These are phyloP conservation scores for Calonectria pauciramosa DNA, from an alignment of 2,329 filamentous ascomycete genomes.

Conservation along the genomic window DNA sequence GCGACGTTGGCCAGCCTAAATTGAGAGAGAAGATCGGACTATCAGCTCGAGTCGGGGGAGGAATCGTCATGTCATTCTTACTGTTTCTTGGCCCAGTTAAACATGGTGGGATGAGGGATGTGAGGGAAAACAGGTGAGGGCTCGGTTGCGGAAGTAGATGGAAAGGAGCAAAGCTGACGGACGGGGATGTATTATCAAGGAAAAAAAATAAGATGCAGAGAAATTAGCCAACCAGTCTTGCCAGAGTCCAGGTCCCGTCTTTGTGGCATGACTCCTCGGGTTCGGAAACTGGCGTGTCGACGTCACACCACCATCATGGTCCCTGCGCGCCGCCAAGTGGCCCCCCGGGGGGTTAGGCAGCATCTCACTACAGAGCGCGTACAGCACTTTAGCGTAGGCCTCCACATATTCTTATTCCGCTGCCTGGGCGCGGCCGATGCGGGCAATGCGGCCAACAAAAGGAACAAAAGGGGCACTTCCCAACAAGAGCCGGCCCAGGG, in stretches of 20 bases:
- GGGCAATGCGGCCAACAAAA: not conserved
- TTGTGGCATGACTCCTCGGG: not conserved
- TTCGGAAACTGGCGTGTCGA: not conserved
- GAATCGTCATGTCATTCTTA: conserved; percentile 59
- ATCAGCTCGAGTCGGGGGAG: conserved; percentile 28
- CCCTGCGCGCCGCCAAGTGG: not conserved
- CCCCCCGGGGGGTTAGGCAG: not conserved
- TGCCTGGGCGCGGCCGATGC: not conserved
- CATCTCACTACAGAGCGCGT: not conserved
- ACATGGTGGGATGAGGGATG: conserved; percentile 72
- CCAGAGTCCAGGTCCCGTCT: not conserved
- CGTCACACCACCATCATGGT: conserved; percentile 7
- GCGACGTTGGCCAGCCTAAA: conserved; percentile 81
- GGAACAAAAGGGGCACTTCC: not conserved
- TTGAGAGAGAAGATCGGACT: conserved; percentile 12
- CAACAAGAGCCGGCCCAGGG: not conserved
- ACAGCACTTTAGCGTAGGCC: not conserved
- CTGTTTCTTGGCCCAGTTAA: conserved; percentile 96
- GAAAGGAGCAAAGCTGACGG: not conserved
- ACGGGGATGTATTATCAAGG: not conserved
- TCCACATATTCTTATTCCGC: not conserved
- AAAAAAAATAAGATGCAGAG: not conserved
- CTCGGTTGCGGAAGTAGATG: not conserved
- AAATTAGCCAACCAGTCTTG: not conserved
- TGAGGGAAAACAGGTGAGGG: not conserved